Base-by-base conservation (phyloP, 179 eudicot species). In the Corrigiola litoralis region DNA sequence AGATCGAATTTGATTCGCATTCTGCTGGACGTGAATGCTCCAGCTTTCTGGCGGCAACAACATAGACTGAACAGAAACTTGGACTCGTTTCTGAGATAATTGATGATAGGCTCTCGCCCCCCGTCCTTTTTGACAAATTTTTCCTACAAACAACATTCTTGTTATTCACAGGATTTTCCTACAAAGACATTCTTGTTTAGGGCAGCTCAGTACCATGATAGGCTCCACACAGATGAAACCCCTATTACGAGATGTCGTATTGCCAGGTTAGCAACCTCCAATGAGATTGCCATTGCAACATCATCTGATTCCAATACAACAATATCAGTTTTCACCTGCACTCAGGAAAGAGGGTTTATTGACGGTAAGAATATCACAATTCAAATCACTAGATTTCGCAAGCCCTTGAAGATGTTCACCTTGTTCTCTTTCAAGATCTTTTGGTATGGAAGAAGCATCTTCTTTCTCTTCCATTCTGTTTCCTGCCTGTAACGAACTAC, bases 231-330 rank as follows among this genome's bases (percentile, higher is more conserved):
- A 4, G 94, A 78, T 41, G 96, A 80, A 65, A 79, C 73, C 41
- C 94, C 96, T 25, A 89, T 74, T 24, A 89, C 96, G 70, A 89
- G 96, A 61, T 83, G 83, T 66, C 69, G 67, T 34, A 83, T 80
- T 42, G 66, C 61, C 46, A 58, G 38, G 48, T 53, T 63, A 7
- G 44, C 44, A 21, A 79, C 68, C 55, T 83, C 84, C 44, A 25
- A 53, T 44, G 81, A 57, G 69, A 89, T 61, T 56, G 88, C 84
- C 63, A 61, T 46, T 17, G 78, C 81, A 13, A 82, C 69, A 74
- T 89, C 90, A 70, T 89, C 87, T 14, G 90, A 80, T 69, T 87
- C 96, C 44, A 89, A 75, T 64, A 87, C 75, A 32, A 81, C 34
- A 73, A 87, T 66, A 59, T 83, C 94, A 51, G 74, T 79, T 61